Conservation (phyloP, 257 asterid species). For the Fraxinus anomala region DNA sequence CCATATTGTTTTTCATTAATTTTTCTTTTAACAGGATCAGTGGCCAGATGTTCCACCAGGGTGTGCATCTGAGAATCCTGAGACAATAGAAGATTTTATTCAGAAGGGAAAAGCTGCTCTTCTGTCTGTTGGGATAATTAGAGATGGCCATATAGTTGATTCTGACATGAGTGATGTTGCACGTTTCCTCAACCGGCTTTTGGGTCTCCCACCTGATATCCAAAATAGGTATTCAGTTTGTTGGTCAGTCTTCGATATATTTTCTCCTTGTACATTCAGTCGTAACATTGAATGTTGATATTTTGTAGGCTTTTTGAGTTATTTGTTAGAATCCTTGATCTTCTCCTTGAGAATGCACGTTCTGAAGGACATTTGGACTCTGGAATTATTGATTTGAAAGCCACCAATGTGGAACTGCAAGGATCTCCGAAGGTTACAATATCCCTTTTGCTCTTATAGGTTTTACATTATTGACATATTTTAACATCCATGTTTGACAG, state of each 20-base stretch:
- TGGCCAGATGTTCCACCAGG: constrained; percentile 84
- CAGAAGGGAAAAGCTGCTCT: constrained; percentile 86
- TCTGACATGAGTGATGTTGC: constrained; percentile 98
- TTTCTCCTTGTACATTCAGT: constrained; percentile 5
- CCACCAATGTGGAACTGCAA: constrained; percentile 68
- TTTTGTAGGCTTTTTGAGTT: constrained; percentile 87
- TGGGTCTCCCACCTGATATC: constrained; percentile 90
- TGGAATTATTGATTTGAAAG: constrained; percentile 89
- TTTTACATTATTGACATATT: constrained; percentile 27
- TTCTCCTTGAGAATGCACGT: constrained; percentile 72
- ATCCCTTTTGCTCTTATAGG: constrained; percentile 30
- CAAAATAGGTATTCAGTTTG: constrained; percentile 72
- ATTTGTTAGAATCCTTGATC: constrained; percentile 83
- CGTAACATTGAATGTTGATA: constrained; percentile 37
- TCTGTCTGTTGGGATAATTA: constrained; percentile 85
- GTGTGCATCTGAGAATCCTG: constrained; percentile 74
- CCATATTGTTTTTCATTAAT: no score
- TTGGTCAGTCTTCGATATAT: constrained; percentile 21
- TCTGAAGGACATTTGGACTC: constrained; percentile 90
- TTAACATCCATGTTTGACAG: constrained; percentile 55
- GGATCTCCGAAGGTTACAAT: constrained; percentile 79
- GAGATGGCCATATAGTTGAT: constrained; percentile 90
- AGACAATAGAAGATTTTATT: constrained; percentile 63
- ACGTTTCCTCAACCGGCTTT: constrained; percentile 90
- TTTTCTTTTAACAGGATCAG: constrained; percentile 51